A percentile compares a stretch with the other conserved stretches of the same genome.
Conservation (phyloP, 169 alveolate species). For the Cryptosporidium viatorum region DNA sequence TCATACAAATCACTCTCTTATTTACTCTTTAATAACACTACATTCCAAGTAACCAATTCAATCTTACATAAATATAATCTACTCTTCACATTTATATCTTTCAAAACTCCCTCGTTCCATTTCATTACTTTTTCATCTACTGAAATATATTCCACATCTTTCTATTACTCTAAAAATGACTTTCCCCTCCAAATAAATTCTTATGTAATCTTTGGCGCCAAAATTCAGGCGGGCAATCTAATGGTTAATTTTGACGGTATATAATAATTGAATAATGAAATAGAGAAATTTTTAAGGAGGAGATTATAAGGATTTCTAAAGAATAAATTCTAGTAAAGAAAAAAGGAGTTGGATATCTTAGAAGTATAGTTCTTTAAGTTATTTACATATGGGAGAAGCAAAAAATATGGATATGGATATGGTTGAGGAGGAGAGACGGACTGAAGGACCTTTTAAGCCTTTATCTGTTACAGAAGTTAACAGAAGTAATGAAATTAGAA, state of each 20-base stretch:
- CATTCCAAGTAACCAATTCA: background rate
- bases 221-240: background rate
- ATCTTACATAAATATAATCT: background rate
- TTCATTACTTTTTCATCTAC: background rate
- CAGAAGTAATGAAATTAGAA: slow-evolving; percentile 83
- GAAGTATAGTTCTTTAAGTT: background rate
- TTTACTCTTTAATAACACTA: background rate
- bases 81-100: background rate
- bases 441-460: slow-evolving; percentile 39
- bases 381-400: slow-evolving; percentile 1
- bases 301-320: background rate
- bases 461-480: slow-evolving; percentile 19
- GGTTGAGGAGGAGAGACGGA: slow-evolving; percentile 7
- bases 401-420: slow-evolving; percentile 12
- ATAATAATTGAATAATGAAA: background rate
- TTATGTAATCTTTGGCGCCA: background rate
- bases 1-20: background rate
- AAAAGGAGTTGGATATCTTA: background rate
- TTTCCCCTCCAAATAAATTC: background rate
- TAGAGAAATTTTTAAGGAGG: background rate
- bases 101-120: background rate
- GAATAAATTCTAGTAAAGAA: background rate
- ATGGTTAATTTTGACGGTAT: background rate
- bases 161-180: background rate
- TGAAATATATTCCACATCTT: background rate